Base-by-base conservation (phyloP, 1,284 basidiomycete species). In the Kalmanozyma brasiliensis region DNA sequence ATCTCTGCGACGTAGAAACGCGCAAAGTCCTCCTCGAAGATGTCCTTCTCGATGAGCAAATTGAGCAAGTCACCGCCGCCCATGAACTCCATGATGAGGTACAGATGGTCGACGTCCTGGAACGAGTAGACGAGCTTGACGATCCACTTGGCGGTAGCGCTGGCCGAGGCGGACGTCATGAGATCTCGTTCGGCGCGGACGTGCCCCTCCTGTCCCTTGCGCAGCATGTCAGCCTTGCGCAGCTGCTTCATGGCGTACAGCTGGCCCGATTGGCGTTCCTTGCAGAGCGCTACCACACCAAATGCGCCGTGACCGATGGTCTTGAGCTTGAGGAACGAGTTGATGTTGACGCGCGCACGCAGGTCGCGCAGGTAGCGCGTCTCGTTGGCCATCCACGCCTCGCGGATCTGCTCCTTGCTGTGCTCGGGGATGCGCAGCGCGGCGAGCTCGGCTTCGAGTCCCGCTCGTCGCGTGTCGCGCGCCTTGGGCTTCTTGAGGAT, bases 291-390 rank as follows among this genome's bases (percentile, higher is more conserved):
- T 7, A 98, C 95, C 42, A 98, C 94, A 3, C 94, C 95, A 84
- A 98, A 98, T 7, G 95, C 94, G 90, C 94, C 94, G 82, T 96
- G 93, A 38, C 95, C 94, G 79, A 98, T 96, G 43, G 93, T 94
- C 85, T 96, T 92, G 71, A 97, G 87, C 82, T 91, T 91, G 68
- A 89, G 87, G 83, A 98, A 98, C 34, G 90, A 90, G 74, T 88
- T 91, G 51, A 89, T 89, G 77, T 91, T 90, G 38, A 97, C 90
- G 80, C 90, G 90, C 44, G 86, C 87, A 71, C 94, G 87, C 61
- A 88, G 86, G 74, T 94, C 92, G 45, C 94, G 88, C 76, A 97
- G 85, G 82, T 94, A 91, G 45, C 90, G 89, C 2, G 91, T 93
- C 85, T 97, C 94, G 79, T 93, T 93, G 81, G 89, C 87, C 42